Conservation (phyloP, 495 filamentous ascomycete species). For the Aspergillus kassunensis region DNA sequence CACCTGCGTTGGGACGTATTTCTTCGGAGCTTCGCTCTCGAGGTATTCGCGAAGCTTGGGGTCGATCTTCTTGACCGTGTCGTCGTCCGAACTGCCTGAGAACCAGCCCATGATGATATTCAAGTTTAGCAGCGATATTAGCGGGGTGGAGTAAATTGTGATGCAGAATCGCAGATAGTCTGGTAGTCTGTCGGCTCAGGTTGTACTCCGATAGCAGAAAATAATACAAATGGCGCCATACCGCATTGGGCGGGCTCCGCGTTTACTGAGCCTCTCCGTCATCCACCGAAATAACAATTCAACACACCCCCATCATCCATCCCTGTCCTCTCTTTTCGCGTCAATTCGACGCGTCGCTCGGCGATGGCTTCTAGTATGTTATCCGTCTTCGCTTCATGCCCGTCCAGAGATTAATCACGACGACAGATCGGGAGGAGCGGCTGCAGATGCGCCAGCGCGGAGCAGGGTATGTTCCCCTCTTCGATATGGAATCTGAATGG, state of each 20-base stretch:
- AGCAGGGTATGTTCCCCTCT: constrained; percentile 45
- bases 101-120: constrained; percentile 83
- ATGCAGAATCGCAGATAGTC: too few species aligned
- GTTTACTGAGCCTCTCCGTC: constrained; percentile 2
- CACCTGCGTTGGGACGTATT: constrained; percentile 52
- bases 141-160: too few species aligned
- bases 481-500: constrained; percentile 14
- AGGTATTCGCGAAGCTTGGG: constrained; percentile 82
- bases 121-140: too few species aligned
- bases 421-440: constrained; percentile 50
- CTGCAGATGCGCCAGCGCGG: constrained; percentile 57
- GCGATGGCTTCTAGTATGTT: constrained; percentile 43
- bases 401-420: constrained; percentile 18
- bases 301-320: constrained; percentile 2
- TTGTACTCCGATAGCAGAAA: too few species aligned
- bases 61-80: constrained; percentile 79
- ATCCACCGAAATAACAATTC: constrained; percentile 3
- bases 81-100: constrained; percentile 51
- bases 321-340: constrained; percentile 2
- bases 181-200: too few species aligned
- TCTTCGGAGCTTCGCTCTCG: constrained; percentile 72
- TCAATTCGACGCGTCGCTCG: constrained; percentile 31
- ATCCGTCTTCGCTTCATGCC: background rate
- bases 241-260: constrained; percentile 15
- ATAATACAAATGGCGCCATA: constrained; percentile 22